A percentile compares a stretch with the other conserved stretches of the same genome.
Evolutionary conservation across 2,329 filamentous ascomycete species (phyloP).

Genomic region (Neurospora sp.): DNA sequence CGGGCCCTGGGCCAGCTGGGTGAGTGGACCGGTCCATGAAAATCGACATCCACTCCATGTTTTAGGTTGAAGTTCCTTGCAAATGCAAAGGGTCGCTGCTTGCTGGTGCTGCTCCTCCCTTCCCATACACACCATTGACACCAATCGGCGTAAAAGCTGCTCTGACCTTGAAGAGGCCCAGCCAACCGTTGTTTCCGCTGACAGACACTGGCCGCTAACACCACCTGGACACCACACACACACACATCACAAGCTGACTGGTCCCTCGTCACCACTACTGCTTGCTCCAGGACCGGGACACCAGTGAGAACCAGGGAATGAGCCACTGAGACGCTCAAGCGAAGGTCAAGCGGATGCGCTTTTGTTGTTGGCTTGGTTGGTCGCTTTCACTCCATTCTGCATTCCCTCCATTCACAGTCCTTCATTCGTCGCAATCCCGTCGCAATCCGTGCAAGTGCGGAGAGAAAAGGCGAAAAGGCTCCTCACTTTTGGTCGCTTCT

Average conservation of each 20-base stretch:
- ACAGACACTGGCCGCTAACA: not conserved
- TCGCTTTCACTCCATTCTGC: not conserved
- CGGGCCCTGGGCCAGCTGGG: not conserved
- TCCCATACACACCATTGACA: not conserved
- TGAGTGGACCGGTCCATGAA: not conserved
- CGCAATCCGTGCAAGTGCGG: not conserved
- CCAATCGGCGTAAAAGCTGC: not conserved
- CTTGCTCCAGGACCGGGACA: not conserved
- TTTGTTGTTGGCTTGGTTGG: not conserved
- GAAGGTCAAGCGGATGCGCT: not conserved
- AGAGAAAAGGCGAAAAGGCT: not conserved
- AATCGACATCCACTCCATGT: not conserved
- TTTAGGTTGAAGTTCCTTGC: not conserved
- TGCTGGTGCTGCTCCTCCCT: not conserved
- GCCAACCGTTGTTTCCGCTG: not conserved
- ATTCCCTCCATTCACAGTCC: not conserved
- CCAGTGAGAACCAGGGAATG: not conserved
- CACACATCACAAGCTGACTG: constrained; percentile 9
- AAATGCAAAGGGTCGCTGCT: not conserved
- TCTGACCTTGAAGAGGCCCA: not conserved
- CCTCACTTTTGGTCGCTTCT: constrained; percentile 5
- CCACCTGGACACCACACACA: constrained; percentile 3
- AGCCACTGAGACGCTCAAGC: not conserved
- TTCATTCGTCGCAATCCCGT: not conserved
- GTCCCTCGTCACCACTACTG: not conserved